Conservation (phyloP, 306 rosid species). For the Trifolium repens region DNA sequence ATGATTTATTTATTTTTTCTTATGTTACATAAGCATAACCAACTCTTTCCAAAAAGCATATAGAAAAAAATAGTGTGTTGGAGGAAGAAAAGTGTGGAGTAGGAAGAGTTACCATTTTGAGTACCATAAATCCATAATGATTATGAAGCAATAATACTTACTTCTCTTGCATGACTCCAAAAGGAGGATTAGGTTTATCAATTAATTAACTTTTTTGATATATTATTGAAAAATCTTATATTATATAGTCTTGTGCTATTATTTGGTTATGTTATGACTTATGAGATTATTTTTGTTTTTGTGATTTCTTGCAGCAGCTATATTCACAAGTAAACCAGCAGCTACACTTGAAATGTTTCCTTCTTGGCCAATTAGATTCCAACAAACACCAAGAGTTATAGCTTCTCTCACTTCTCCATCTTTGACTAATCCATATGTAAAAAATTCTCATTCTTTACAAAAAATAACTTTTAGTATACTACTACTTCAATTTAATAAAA, state of each 20-base stretch:
- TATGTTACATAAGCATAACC: slow-evolving; percentile 59
- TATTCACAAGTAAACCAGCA: slow-evolving; percentile 80
- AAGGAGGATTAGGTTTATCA: slow-evolving; percentile 30
- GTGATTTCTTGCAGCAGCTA: slow-evolving; percentile 66
- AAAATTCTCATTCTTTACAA: slow-evolving; percentile 36
- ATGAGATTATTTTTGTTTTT: slow-evolving; percentile 51
- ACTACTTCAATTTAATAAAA: slow-evolving; percentile 26
- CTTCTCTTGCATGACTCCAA: not conserved
- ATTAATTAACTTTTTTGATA: slow-evolving; percentile 7
- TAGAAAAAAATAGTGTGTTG: slow-evolving; percentile 25
- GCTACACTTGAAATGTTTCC: slow-evolving; percentile 99
- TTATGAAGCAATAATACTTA: not conserved
- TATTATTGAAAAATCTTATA: slow-evolving; percentile 25
- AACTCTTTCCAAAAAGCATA: slow-evolving; percentile 47
- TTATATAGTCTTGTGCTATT: not conserved
- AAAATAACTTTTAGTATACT: not conserved
- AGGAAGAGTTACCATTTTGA: slow-evolving; percentile 55
- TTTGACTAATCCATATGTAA: slow-evolving; percentile 55
- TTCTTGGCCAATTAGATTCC: slow-evolving; percentile 96
- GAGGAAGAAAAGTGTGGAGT: slow-evolving; percentile 5
- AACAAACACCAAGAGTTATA: slow-evolving; percentile 66
- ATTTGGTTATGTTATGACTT: not conserved
- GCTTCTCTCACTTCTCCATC: slow-evolving; percentile 43
- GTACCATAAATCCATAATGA: slow-evolving; percentile 50
- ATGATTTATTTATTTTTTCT: slow-evolving; percentile 40